phyloP scores from a whole-genome alignment of 352 stramenopile species.

The Phytophthora cryptogea region DNA sequence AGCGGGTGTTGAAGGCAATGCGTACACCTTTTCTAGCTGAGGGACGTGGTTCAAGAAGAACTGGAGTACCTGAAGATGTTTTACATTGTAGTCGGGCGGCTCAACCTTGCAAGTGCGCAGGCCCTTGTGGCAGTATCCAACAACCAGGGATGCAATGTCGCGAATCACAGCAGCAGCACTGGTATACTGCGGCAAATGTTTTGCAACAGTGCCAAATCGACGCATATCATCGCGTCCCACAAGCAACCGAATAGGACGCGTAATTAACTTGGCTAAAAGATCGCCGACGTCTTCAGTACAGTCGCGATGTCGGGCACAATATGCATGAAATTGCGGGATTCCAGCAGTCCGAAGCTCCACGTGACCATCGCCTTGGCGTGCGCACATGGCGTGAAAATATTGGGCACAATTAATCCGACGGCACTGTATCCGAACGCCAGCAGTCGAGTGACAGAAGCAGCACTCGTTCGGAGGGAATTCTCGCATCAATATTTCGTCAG shows the following conservation, averaged over 20 bases:
- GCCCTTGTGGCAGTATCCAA: conserved; percentile 60
- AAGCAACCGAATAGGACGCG: conserved; percentile 51
- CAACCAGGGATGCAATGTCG: conserved; percentile 48
- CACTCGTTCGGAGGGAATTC: conserved; percentile 34
- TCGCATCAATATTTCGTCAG: conserved; percentile 19
- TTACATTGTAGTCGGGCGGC: conserved; percentile 56
- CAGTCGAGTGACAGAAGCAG: conserved; percentile 50
- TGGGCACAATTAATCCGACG: conserved; percentile 49
- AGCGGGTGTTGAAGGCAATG: conserved; percentile 18
- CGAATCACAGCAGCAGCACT: conserved; percentile 45
- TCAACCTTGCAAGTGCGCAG: conserved; percentile 50
- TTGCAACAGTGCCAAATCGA: conserved; percentile 49
- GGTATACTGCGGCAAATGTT: conserved; percentile 44
- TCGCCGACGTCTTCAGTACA: conserved; percentile 43
- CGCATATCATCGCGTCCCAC: conserved; percentile 56
- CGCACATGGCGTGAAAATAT: conserved; percentile 76
- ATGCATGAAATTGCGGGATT: conserved; percentile 62
- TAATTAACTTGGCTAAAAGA: conserved; percentile 59
- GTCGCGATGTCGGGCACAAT: conserved; percentile 65
- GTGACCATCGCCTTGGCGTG: conserved; percentile 43
- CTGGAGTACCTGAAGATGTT: conserved; percentile 71
- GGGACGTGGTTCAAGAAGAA: conserved; percentile 69
- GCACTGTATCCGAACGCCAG: conserved; percentile 63
- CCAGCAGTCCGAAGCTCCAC: conserved; percentile 39
- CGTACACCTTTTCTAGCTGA: conserved; percentile 68